Evolutionary conservation across 2,329 filamentous ascomycete genomes (phyloP).

Genomic region (Nannizziopsis arthrosporioides): DNA sequence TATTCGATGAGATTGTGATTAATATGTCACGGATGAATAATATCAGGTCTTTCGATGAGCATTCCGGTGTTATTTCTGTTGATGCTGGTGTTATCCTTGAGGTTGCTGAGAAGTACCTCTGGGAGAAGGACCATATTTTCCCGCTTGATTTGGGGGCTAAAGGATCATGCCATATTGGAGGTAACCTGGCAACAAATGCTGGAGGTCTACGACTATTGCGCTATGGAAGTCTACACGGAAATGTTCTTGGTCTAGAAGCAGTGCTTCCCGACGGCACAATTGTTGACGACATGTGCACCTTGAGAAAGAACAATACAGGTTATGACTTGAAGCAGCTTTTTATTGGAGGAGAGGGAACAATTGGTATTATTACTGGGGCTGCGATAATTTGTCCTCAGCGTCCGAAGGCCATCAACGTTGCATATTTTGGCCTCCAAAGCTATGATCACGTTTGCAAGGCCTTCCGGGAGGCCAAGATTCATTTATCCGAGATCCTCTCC

Average conservation of each 20-base stretch:
- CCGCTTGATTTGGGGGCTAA: conserved; percentile 96
- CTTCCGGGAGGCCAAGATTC: conserved; percentile 77
- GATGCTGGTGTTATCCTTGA: conserved; percentile 90
- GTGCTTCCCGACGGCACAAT: conserved; percentile 89
- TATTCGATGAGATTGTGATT: conserved; percentile 97
- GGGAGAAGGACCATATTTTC: conserved; percentile 76
- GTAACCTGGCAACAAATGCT: conserved; percentile 91
- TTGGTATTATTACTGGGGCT: conserved; percentile 84
- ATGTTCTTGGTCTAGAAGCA: conserved; percentile 79
- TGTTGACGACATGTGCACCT: conserved; percentile 71
- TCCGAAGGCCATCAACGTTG: conserved; percentile 81
- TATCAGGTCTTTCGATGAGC: conserved; percentile 83
- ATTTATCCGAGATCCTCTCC: conserved; percentile 88
- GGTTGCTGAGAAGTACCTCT: conserved; percentile 72
- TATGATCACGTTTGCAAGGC: conserved; percentile 80
- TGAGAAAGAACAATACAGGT: conserved; percentile 97
- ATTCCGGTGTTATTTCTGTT: conserved; percentile 77
- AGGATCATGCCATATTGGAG: conserved; percentile 90
- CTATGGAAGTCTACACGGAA: conserved; percentile 91
- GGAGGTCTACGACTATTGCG: conserved; percentile 79
- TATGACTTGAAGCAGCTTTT: conserved; percentile 97
- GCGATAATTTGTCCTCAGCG: conserved; percentile 82
- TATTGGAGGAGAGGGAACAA: conserved; percentile 87
- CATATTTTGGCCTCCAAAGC: conserved; percentile 81
- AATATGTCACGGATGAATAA: conserved; percentile 82